Evolutionary conservation across 2,329 filamentous ascomycete genomes (phyloP), one percentile per base, ranked within the genome.

Genomic region (Paraconiothyrium sp.): DNA sequence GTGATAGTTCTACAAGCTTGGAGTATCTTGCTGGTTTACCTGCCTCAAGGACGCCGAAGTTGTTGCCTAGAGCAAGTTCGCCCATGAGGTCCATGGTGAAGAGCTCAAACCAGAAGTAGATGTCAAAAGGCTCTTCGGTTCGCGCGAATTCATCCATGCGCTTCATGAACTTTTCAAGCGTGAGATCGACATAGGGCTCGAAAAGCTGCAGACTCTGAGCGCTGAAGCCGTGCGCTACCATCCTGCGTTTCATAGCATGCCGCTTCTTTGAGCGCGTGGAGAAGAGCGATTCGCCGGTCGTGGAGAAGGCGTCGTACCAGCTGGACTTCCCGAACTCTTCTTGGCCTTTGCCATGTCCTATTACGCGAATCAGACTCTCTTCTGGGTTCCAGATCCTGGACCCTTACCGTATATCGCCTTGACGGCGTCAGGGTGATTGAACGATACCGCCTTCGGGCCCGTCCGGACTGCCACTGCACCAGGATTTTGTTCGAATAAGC

Each of bases 41-140:
- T 2, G 57, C 57, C 27, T 67, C 64, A 1, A 67, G 49, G 2
- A 67, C 62, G 4, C 64, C 64, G 39, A 67, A 67, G 44, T 50
- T 67, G 16, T 60, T 52, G 14, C 64, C 64, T 2, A 67, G 47
- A 0, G 64, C 64, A 11, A 65, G 51, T 39, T 67, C 64, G 22
- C 64, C 64, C 64, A 67, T 67, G 27, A 67, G 34, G 32, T 67
- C 64, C 64, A 67, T 67, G 16, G 64, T 67, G 46, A 67, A 67
- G 5, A 67, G 58, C 41, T 67, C 64, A 39, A 62, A 67, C 64
- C 64, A 67, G 34, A 67, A 67, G 54, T 67, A 67, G 13, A 67
- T 67, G 27, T 67, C 62, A 34, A 64, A 64, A n/a, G 64, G 57
- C 46, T 59, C 55, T 30, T 32, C 32, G 3, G 58, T 48, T 1